phyloP scores from a whole-genome alignment of 257 asterid genomes.

The Linaria vulgaris region DNA sequence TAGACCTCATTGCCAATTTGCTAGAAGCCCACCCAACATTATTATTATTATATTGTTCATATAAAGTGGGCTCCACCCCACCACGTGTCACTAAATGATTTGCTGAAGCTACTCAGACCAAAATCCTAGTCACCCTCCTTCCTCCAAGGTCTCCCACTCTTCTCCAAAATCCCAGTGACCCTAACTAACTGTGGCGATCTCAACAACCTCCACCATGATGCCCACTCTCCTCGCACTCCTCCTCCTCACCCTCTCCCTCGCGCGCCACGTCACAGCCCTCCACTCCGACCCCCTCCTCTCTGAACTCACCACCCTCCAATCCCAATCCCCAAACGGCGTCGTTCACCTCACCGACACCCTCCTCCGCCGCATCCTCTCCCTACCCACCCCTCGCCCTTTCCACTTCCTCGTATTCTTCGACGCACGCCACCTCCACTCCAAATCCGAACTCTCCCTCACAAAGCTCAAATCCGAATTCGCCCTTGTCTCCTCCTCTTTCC shows the following conservation, averaged over 20 bases:
- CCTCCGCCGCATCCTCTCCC: conserved; percentile 70
- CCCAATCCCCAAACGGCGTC: conserved; percentile 67
- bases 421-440: conserved; percentile 79
- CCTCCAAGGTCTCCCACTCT: conserved; percentile 24
- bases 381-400: conserved; percentile 78
- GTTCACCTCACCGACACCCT: conserved; percentile 69
- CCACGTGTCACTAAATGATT: conserved; percentile 28
- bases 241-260: conserved; percentile 35
- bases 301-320: conserved; percentile 63
- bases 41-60: no score
- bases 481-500: conserved; percentile 65
- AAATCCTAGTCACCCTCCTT: conserved; percentile 25
- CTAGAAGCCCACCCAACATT: no score
- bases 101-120: conserved; percentile 25
- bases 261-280: conserved; percentile 24
- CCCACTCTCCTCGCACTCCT: no score
- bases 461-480: conserved; percentile 70
- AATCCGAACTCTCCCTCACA: conserved; percentile 77
- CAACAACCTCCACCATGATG: no score
- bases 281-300: conserved; percentile 41
- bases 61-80: no score
- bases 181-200: conserved; percentile 46
- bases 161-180: background rate
- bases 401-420: conserved; percentile 80
- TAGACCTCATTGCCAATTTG: no score